Evolutionary conservation across 192 early-diverging fungal species (phyloP).

Genomic region (Mortierella claussenii): DNA sequence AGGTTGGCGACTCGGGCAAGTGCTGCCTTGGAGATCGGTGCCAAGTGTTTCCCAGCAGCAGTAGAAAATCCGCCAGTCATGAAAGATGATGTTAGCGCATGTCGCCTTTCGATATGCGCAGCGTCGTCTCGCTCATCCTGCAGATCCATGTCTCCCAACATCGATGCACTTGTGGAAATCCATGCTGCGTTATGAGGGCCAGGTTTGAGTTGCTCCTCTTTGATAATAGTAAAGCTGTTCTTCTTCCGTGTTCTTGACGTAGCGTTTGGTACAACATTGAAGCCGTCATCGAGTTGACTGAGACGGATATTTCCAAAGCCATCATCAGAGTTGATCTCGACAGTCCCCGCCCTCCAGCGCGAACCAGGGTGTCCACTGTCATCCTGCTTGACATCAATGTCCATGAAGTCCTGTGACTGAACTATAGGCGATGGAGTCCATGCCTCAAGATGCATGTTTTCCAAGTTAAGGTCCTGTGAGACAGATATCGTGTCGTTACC

Average conservation of each 20-base stretch:
- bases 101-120: not conserved
- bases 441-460: not conserved
- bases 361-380: not conserved
- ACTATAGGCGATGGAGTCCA: not conserved
- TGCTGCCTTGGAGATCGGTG: slow-evolving; percentile 12
- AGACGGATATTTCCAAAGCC: slow-evolving; percentile 30
- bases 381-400: not conserved
- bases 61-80: slow-evolving; percentile 12
- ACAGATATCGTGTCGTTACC: not conserved
- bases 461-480: not conserved
- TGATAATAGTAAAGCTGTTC: not conserved
- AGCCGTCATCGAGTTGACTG: slow-evolving; percentile 39
- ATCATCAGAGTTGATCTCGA: slow-evolving; percentile 10
- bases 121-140: too few relatives aligned
- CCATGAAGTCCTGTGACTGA: not conserved
- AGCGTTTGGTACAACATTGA: slow-evolving; percentile 10
- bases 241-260: slow-evolving; percentile 7
- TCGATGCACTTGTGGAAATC: slow-evolving; percentile 9
- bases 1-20: slow-evolving; percentile 9
- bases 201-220: not conserved
- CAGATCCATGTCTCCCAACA: not conserved
- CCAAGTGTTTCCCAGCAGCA: slow-evolving; percentile 21
- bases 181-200: not conserved
- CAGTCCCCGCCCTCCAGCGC: not conserved
- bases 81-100: not conserved